Conservation (phyloP, 1,284 basidiomycete genomes). For the Ganoderma multipileum region DNA sequence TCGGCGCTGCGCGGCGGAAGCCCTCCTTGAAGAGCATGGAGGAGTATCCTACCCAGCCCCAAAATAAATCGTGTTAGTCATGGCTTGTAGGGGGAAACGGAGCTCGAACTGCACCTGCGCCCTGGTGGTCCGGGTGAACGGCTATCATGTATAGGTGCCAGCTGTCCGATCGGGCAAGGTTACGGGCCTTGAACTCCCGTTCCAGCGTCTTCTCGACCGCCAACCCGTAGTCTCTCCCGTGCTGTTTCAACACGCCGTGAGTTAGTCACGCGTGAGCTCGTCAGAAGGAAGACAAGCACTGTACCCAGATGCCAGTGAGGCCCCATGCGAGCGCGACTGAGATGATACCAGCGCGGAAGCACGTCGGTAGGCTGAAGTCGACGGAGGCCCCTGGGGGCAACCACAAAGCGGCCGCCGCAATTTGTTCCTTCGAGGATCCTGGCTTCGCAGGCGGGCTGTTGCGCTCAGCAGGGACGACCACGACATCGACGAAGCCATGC, state of each 20-base stretch:
- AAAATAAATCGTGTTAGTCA: not conserved
- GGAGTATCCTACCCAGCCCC: not conserved
- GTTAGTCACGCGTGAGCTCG: not conserved
- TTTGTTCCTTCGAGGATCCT: not conserved
- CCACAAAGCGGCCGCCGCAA: not conserved
- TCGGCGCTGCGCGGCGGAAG: not conserved
- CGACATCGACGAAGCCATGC: not conserved
- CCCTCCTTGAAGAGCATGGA: not conserved
- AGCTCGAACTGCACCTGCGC: not conserved
- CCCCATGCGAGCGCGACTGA: not conserved
- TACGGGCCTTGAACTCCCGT: not conserved
- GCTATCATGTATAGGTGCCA: conserved; percentile 4
- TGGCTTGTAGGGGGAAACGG: not conserved
- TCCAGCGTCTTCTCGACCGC: not conserved
- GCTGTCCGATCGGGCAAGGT: not conserved
- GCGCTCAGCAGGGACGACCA: not conserved
- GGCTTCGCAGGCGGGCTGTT: not conserved
- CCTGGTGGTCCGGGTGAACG: not conserved
- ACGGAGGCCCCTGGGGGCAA: not conserved
- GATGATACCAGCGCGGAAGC: not conserved
- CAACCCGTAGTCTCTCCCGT: not conserved
- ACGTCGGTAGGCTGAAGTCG: not conserved
- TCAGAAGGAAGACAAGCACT: not conserved
- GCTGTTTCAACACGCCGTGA: not conserved
- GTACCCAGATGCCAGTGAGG: not conserved